Evolutionary conservation across 495 filamentous ascomycete genomes (phyloP).

Genomic region (Penicillium alfredii): DNA sequence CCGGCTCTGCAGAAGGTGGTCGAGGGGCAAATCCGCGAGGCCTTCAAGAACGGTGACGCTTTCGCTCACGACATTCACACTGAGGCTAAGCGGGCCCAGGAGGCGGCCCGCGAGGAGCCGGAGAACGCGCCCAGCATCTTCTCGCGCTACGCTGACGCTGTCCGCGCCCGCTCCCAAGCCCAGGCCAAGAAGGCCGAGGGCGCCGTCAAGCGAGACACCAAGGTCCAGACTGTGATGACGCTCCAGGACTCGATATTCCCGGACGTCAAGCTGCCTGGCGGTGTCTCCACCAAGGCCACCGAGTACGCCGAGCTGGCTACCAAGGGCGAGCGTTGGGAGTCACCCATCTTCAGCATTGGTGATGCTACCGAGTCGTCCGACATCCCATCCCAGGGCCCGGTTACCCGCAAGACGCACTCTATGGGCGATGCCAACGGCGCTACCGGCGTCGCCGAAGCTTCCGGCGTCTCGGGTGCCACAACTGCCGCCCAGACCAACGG

Average conservation of each 20-base stretch:
- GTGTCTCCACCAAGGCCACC: conserved; percentile 89
- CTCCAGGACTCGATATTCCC: conserved; percentile 88
- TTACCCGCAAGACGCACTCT: conserved; percentile 69
- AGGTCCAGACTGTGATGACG: conserved; percentile 70
- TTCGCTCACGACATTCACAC: conserved; percentile 68
- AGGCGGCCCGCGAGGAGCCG: conserved; percentile 62
- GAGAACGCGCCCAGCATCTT: conserved; percentile 81
- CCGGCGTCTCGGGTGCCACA: conserved; percentile 4
- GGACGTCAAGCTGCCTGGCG: conserved; percentile 78
- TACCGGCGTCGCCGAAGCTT: conserved; percentile 7
- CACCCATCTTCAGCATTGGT: conserved; percentile 87
- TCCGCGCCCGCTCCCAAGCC: conserved; percentile 65
- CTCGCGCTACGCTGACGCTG: conserved; percentile 69
- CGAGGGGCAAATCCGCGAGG: conserved; percentile 80
- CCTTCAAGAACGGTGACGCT: conserved; percentile 63
- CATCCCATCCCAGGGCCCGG: conserved; percentile 56
- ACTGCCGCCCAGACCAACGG: conserved; percentile 13
- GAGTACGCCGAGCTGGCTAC: conserved; percentile 84
- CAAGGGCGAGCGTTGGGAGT: conserved; percentile 92
- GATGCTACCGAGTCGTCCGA: conserved; percentile 63
- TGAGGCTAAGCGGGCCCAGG: conserved; percentile 69
- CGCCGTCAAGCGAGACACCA: conserved; percentile 57
- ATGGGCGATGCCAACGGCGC: conserved; percentile 25
- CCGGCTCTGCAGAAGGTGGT: conserved; percentile 80
- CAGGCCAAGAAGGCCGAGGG: conserved; percentile 66